These are phyloP conservation scores for Pythium dissimile DNA, from an alignment of 352 stramenopile species.

Conservation along the genomic window DNA sequence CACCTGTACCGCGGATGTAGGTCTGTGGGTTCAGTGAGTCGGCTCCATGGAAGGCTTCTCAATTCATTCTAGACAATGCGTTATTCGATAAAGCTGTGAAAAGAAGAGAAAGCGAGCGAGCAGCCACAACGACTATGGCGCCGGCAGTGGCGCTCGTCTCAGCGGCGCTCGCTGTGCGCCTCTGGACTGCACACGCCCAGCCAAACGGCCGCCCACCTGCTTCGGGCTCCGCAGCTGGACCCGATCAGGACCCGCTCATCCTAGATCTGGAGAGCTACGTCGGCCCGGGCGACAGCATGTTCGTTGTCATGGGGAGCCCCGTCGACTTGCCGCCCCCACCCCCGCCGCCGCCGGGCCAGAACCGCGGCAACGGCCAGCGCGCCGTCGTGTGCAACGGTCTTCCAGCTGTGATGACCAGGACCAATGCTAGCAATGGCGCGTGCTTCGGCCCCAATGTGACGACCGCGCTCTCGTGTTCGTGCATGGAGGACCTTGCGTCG, in stretches of 20 bases:
- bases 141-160: too few species aligned
- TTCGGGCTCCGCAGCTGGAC: background rate
- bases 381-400: constrained; percentile 4
- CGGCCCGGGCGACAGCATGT: background rate
- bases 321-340: background rate
- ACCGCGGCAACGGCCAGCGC: background rate
- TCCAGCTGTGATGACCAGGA: constrained; percentile 4
- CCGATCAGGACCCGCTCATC: background rate
- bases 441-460: constrained; percentile 11
- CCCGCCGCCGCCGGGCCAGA: constrained; percentile 1
- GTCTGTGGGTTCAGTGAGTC: too few species aligned
- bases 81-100: too few species aligned
- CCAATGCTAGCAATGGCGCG: background rate
- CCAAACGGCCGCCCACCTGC: background rate
- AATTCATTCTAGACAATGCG: too few species aligned
- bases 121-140: too few species aligned
- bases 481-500: background rate
- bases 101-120: too few species aligned
- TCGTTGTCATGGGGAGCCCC: constrained; percentile 12
- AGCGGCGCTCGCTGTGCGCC: background rate
- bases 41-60: too few species aligned
- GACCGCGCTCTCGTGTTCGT: constrained; percentile 11
- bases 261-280: background rate
- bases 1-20: too few species aligned
- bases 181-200: background rate